Evolutionary conservation across 2,329 filamentous ascomycete genomes (phyloP), one percentile per base, ranked within the genome.

Genomic region (Beauveria caledonica): DNA sequence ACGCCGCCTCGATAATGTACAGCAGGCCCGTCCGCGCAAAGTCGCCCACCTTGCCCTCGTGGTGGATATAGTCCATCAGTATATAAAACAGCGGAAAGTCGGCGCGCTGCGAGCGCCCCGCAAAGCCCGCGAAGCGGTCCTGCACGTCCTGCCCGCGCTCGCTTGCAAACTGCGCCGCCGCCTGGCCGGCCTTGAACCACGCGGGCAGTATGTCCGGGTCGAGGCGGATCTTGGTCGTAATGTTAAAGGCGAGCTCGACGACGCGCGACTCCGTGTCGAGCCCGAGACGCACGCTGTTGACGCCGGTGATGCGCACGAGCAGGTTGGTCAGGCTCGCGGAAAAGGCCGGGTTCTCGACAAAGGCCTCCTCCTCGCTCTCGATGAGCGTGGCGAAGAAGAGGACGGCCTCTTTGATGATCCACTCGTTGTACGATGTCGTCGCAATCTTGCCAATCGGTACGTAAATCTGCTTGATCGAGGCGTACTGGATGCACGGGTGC

Each of bases 51-150:
- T 93, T 87, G 46, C 94, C 94, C 70, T 97, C 93, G 66, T 96
- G 89, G 69, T 99, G 93, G 58, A 99, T 95, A 71, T 96, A 96
- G 71, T 99, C 92, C 70, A 99, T 90, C 65, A 99, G 79, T 45
- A 97, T 83, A 71, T 97, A 97, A 75, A 97, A 97, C 1, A 99
- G 76, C 0, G 94, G 94, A 66, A 99, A 99, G 69, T 97, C 93
- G 65, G 92, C 89, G 71, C 92, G 88, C 69, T 95, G 89, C 6
- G 90, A 94, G 54, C 88, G 85, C 3, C 92, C 92, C 1, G 89
- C 89, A 71, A 96, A 96, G 3, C 92, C 92, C 1, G 89, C 89
- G 71, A 96, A 96, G 64, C 85, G 86, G 57, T 88, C 89, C 69
- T 92, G 92, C 66, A 83, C 84, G 54, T 86, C 82, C 19, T 73